Percentiles rank a stretch among this genome's conserved stretches.
Evolutionary conservation across 768 basidiomycete genomes (phyloP).

Genomic region (Postia placenta): DNA sequence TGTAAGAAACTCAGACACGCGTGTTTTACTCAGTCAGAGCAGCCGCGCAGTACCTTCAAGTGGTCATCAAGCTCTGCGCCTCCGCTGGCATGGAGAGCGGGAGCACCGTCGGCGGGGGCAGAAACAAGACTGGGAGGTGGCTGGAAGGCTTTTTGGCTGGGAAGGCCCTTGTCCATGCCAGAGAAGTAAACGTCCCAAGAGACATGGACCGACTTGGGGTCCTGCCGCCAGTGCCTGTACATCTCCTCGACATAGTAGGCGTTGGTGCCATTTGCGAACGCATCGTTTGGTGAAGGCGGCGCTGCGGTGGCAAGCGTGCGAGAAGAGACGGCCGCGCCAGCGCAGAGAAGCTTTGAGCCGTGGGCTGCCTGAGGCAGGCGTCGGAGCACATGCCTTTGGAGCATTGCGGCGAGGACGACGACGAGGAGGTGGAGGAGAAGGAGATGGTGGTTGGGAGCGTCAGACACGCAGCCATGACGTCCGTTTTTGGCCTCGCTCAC

Average conservation of each 20-base stretch:
- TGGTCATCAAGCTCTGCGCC: conserved; percentile 87
- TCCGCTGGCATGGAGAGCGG: conserved; percentile 25
- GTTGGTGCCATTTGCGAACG: conserved; percentile 92
- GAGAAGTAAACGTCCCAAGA: conserved; percentile 96
- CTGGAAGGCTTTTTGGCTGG: conserved; percentile 75
- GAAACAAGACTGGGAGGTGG: conserved; percentile 74
- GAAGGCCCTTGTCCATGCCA: conserved; percentile 84
- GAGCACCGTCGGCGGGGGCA: conserved; percentile 40
- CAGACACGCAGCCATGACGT: neutral
- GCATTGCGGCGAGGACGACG: conserved; percentile 20
- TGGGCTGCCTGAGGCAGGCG: conserved; percentile 26
- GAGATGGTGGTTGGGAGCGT: neutral
- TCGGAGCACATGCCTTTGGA: conserved; percentile 32
- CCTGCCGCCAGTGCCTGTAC: conserved; percentile 89
- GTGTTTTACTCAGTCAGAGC: neutral
- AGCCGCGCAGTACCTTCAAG: conserved; percentile 72
- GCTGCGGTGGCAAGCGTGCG: conserved; percentile 43
- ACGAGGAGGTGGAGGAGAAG: neutral
- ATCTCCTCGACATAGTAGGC: conserved; percentile 95
- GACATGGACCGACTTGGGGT: conserved; percentile 86
- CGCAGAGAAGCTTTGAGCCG: conserved; percentile 17
- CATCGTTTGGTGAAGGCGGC: conserved; percentile 71
- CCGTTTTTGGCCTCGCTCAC: neutral
- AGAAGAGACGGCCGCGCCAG: conserved; percentile 15
- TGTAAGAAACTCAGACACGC: conserved; percentile 24